Base-by-base conservation (phyloP, 129 eudicot species). In the Scalesia atractyloides region DNA sequence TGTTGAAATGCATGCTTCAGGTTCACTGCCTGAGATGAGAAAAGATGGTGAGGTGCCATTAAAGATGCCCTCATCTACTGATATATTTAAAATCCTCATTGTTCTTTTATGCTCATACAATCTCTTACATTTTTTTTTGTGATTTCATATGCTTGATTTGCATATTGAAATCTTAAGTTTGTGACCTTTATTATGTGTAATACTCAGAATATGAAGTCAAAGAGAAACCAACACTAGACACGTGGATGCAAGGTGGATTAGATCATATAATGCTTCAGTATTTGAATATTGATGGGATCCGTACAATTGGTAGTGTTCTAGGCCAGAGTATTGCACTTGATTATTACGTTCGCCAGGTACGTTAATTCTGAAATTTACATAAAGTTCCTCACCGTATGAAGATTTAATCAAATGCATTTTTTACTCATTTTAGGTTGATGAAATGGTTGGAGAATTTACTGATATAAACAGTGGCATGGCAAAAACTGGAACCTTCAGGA, bases 261-360 rank as follows among this genome's bases (percentile, higher is more conserved):
- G 98, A 89, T 84, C 79, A 85, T 70, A 87, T 92, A 69, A 85
- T 82, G 85, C 84, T 92, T 81, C 98, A 92, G 82, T 89, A 85
- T 85, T 66, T 89, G 75, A 82, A 87, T 56, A 82, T 79, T 69
- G 95, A 92, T 74, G 98, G 98, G 13, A 89, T 92, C 65, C 95
- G 96, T 66, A 92, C 96, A 37, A 87, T 92, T 61, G 98, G 96
- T 57, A 92, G 98, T 77, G 95, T 92, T 75, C 82, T 92, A 73
- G 98, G 98, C 72, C 98, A 92, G 74, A 89, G 96, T 84, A 92
- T 92, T 78, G 98, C 98, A 12, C 98, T 92, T 68, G 96, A 92
- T 81, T 92, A 89, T 73, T 89, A 91, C 81, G 97, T 91, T 18
- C 90, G 97, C 72, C 97, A 91, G 96, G 97, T 86, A 48, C 18